Evolutionary conservation across 305 asterid genomes (phyloP).

Genomic region (Plantago coronopus): DNA sequence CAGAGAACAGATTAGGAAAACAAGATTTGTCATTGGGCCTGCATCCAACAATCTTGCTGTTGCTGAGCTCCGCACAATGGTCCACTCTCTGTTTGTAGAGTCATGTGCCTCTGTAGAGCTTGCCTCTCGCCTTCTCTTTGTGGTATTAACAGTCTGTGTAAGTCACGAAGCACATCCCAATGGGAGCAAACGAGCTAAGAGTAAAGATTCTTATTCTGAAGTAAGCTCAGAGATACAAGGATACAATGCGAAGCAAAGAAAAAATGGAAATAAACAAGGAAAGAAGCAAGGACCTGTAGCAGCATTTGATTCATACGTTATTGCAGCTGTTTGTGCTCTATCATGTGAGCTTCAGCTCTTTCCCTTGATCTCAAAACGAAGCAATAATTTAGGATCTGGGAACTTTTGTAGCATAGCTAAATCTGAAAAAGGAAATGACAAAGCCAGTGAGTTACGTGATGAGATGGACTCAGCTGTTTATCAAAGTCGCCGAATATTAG

Average conservation of each 20-base stretch:
- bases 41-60: slow-evolving; percentile 96
- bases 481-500: slow-evolving; percentile 83
- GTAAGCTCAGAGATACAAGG: slow-evolving; percentile 37
- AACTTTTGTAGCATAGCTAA: slow-evolving; percentile 31
- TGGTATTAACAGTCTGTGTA: slow-evolving; percentile 88
- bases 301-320: slow-evolving; percentile 93
- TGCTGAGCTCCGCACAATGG: slow-evolving; percentile 97
- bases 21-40: slow-evolving; percentile 68
- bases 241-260: slow-evolving; percentile 40
- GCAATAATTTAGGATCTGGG: slow-evolving; percentile 33
- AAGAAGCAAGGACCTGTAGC: slow-evolving; percentile 94
- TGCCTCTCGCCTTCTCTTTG: slow-evolving; percentile 94
- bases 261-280: slow-evolving; percentile 38
- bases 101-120: slow-evolving; percentile 89
- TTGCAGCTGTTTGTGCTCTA: slow-evolving; percentile 98
- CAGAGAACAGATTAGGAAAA: slow-evolving; percentile 72
- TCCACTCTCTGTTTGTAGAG: slow-evolving; percentile 84
- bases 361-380: slow-evolving; percentile 74
- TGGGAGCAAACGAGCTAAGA: slow-evolving; percentile 68
- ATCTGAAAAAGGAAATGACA: slow-evolving; percentile 44
- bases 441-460: slow-evolving; percentile 47
- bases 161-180: slow-evolving; percentile 90
- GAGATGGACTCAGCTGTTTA: slow-evolving; percentile 79
- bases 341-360: slow-evolving; percentile 94
- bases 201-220: slow-evolving; percentile 44